These are phyloP conservation scores for Pelargonium myrrhifolium DNA, from an alignment of 441 rosid species.

Conservation along the genomic window DNA sequence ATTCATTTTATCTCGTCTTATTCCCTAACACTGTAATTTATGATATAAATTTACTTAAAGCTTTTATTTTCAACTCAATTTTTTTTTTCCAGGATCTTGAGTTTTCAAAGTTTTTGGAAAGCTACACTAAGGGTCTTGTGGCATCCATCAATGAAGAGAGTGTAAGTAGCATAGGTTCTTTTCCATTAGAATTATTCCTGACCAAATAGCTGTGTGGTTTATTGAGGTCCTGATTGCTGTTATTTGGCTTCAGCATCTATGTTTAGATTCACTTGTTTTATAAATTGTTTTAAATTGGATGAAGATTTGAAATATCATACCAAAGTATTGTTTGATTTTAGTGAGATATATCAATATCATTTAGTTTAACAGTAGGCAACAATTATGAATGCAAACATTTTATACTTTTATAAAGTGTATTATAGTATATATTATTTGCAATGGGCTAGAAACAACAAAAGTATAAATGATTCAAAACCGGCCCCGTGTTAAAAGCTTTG, in stretches of 20 bases:
- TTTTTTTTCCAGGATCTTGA: constrained; percentile 48
- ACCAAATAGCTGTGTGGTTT: background rate
- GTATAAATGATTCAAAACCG: background rate
- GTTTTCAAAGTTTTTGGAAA: constrained; percentile 51
- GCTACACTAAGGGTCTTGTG: constrained; percentile 22
- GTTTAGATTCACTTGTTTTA: background rate
- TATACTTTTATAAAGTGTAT: background rate
- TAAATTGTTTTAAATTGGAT: background rate
- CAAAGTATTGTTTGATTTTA: background rate
- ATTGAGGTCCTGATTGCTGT: background rate
- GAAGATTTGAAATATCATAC: background rate
- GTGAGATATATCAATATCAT: background rate
- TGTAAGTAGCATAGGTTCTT: no score
- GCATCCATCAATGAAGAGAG: no score
- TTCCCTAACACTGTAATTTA: background rate
- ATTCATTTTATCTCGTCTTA: background rate
- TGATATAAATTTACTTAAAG: background rate
- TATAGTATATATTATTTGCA: background rate
- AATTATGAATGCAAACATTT: background rate
- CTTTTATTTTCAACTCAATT: constrained; percentile 4
- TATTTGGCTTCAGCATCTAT: background rate
- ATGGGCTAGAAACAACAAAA: background rate
- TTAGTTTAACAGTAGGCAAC: background rate
- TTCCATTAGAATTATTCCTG: background rate
- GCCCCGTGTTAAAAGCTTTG: background rate